These are phyloP conservation scores for Nectriaceae sp. DNA, from an alignment of 2,329 filamentous ascomycete genomes.

Conservation along the genomic window DNA sequence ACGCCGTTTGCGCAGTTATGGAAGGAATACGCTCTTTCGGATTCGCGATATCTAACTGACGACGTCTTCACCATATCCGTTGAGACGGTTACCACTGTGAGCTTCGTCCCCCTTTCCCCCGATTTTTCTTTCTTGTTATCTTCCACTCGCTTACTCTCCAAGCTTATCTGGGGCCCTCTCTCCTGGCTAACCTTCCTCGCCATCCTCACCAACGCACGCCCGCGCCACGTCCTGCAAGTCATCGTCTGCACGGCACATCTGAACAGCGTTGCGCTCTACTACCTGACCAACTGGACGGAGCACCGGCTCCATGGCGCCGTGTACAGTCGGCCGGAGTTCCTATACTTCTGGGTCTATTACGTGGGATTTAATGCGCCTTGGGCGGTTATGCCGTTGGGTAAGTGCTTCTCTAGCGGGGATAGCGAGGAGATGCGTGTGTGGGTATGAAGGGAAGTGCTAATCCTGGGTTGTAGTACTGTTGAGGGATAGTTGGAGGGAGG, in stretches of 20 bases:
- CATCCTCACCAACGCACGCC: constrained; percentile 44
- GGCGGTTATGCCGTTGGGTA: constrained; percentile 57
- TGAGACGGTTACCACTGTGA: constrained; percentile 77
- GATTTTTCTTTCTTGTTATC: neutral
- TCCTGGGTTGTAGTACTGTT: constrained; percentile 28
- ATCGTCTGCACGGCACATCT: constrained; percentile 55
- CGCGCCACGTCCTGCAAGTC: constrained; percentile 54
- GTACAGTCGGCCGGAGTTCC: constrained; percentile 59
- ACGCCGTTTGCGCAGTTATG: constrained; percentile 81
- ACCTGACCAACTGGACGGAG: constrained; percentile 57
- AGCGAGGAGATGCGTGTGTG: neutral
- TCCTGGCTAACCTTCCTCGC: constrained; percentile 50
- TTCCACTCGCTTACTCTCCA: constrained; percentile 3
- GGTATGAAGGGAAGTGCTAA: constrained; percentile 15
- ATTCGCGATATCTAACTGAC: constrained; percentile 82
- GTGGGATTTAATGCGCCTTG: constrained; percentile 62
- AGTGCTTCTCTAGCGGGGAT: constrained; percentile 29
- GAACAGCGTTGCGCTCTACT: constrained; percentile 66
- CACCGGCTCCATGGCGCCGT: constrained; percentile 44
- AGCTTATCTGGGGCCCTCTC: constrained; percentile 61
- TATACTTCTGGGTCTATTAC: constrained; percentile 67
- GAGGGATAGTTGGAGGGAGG: constrained; percentile 34
- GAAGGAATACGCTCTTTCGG: constrained; percentile 89
- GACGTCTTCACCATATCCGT: constrained; percentile 86
- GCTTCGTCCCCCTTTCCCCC: constrained; percentile 28